phyloP scores from a whole-genome alignment of 139 green algal species.

The Coelastrella sp. region DNA sequence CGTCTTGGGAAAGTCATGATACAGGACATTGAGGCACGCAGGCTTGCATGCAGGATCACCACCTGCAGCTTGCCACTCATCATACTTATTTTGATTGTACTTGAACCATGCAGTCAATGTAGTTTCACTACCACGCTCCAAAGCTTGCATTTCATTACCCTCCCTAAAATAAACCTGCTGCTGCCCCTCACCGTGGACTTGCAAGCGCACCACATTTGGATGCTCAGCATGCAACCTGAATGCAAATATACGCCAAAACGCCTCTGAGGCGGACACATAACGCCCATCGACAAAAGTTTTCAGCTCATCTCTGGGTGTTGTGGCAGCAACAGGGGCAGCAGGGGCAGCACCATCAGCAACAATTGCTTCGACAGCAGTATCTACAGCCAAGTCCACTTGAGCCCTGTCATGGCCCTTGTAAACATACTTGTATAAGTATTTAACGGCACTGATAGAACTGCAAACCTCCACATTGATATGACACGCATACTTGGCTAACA shows the following conservation, averaged over 20 bases:
- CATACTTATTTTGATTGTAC: not conserved
- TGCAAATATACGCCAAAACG: not conserved
- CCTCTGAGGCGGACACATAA: slow-evolving; percentile 36
- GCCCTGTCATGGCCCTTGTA: slow-evolving; percentile 54
- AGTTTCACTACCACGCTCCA: not conserved
- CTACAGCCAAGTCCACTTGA: not conserved
- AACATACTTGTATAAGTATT: slow-evolving; percentile 59
- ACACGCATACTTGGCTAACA: slow-evolving; percentile 45
- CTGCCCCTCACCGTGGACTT: slow-evolving; percentile 9
- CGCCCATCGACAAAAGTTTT: slow-evolving; percentile 37
- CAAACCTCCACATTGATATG: slow-evolving; percentile 58
- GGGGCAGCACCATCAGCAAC: no score
- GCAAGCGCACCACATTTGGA: slow-evolving; percentile 31
- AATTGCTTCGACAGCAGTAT: not conserved
- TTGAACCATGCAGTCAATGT: slow-evolving; percentile 38
- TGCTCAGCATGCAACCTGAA: slow-evolving; percentile 1
- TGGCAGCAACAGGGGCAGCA: not conserved
- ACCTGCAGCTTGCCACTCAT: not conserved
- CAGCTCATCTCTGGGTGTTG: slow-evolving; percentile 27
- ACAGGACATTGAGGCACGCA: not conserved
- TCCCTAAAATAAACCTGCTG: slow-evolving; percentile 6
- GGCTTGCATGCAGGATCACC: not conserved
- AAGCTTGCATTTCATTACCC: not conserved
- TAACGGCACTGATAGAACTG: slow-evolving; percentile 43
- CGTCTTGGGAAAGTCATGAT: not conserved